These are phyloP conservation scores for Theobroma cacao DNA, from an alignment of 345 rosid species.

Conservation along the genomic window DNA sequence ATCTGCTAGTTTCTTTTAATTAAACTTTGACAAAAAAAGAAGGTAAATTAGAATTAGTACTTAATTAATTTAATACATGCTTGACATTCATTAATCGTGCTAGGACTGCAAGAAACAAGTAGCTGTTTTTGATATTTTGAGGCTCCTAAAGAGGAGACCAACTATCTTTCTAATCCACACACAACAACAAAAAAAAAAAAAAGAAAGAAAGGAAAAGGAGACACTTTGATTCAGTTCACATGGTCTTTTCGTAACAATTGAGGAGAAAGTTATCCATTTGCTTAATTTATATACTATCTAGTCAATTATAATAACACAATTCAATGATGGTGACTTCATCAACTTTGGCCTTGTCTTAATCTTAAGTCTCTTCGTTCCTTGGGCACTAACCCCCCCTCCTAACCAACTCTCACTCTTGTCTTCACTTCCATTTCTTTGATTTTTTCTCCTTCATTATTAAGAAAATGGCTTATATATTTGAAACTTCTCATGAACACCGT, in stretches of 20 bases:
- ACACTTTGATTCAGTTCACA: slow-evolving; percentile 10
- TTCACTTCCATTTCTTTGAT: neutral
- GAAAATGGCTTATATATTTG: too few relatives aligned
- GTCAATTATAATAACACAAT: neutral
- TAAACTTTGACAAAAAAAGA: neutral
- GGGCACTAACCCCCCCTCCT: neutral
- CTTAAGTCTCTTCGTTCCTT: neutral
- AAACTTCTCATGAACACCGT: neutral
- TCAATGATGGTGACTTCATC: slow-evolving; percentile 16
- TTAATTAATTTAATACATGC: neutral
- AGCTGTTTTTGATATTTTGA: neutral
- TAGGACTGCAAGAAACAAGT: neutral
- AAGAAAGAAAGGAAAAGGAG: neutral
- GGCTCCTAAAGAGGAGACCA: neutral
- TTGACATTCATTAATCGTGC: neutral
- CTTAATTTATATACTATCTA: neutral
- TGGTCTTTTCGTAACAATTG: neutral
- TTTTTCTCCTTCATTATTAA: neutral
- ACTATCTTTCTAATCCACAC: neutral
- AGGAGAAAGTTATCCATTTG: slow-evolving; percentile 7
- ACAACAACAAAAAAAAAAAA: too few relatives aligned
- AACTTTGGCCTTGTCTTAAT: slow-evolving; percentile 3
- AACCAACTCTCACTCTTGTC: neutral
- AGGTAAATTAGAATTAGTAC: neutral
- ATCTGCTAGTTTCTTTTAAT: too few relatives aligned